Conservation (phyloP, 73 alveolate species). For the Breviolum minutum region DNA sequence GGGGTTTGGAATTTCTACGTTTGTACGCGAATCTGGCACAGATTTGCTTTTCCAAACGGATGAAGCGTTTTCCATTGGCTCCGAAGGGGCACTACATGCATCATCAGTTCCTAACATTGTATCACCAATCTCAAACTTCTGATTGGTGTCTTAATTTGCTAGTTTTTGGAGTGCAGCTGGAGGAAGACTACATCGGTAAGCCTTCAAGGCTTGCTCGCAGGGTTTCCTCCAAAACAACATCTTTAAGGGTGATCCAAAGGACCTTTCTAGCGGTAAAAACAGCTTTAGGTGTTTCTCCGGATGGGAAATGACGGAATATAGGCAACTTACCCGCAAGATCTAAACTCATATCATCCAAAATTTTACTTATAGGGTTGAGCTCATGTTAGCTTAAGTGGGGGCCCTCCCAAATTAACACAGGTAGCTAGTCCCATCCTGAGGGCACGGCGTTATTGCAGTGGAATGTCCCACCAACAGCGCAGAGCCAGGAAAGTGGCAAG, state of each 20-base stretch:
- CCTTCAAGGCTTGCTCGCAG: not conserved
- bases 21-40: not conserved
- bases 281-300: not conserved
- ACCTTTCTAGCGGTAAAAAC: not conserved
- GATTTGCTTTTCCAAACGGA: too few species aligned
- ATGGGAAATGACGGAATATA: not conserved
- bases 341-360: not conserved
- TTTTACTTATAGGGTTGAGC: not conserved
- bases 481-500: not conserved
- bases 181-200: constrained; percentile 20
- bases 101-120: not conserved
- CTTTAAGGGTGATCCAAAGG: not conserved
- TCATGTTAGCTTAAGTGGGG: not conserved
- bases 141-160: not conserved
- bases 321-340: not conserved
- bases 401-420: not conserved
- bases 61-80: not conserved
- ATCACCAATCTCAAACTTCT: too few species aligned
- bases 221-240: not conserved
- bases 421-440: not conserved
- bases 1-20: not conserved
- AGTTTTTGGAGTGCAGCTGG: not conserved
- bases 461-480: not conserved
- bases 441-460: not conserved
- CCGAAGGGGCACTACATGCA: constrained; percentile 8